Evolutionary conservation across 768 basidiomycete genomes (phyloP).

Genomic region (Trametes elegans): DNA sequence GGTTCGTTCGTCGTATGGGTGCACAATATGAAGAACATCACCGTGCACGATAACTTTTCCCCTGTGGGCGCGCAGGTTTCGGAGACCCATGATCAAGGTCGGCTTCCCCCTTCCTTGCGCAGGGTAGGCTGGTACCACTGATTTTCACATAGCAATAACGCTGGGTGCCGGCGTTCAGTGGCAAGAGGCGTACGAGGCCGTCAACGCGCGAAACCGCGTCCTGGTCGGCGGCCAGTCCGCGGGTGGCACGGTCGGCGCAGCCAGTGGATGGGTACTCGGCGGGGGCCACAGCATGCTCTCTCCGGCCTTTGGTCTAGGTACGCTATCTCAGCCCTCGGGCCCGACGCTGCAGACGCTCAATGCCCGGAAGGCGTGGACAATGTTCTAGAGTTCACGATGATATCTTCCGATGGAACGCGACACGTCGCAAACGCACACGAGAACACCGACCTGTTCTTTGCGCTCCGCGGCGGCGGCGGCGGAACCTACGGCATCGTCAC

Average conservation of each 20-base stretch:
- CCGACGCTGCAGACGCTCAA: not conserved
- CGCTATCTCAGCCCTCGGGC: slow-evolving; percentile 15
- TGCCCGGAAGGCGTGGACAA: slow-evolving; percentile 19
- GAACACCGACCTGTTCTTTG: slow-evolving; percentile 53
- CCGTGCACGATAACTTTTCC: slow-evolving; percentile 30
- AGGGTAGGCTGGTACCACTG: not conserved
- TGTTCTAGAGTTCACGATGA: slow-evolving; percentile 44
- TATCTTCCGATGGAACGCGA: slow-evolving; percentile 48
- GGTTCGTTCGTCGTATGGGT: slow-evolving; percentile 38
- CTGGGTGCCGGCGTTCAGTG: slow-evolving; percentile 32
- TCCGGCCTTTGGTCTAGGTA: slow-evolving; percentile 30
- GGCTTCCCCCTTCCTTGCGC: slow-evolving; percentile 14
- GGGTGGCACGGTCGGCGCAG: slow-evolving; percentile 42
- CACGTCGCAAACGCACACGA: slow-evolving; percentile 43
- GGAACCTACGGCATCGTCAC: slow-evolving; percentile 38
- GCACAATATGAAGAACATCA: slow-evolving; percentile 39
- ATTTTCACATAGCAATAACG: slow-evolving; percentile 27
- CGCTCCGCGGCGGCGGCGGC: slow-evolving; percentile 44
- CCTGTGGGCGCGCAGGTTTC: slow-evolving; percentile 31
- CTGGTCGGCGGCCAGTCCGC: slow-evolving; percentile 4
- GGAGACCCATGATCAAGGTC: slow-evolving; percentile 13
- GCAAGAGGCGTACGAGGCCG: slow-evolving; percentile 6
- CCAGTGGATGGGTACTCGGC: slow-evolving; percentile 43
- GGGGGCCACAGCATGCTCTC: slow-evolving; percentile 32
- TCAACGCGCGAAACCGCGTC: not conserved